Evolutionary conservation across 805 yeast species (phyloP), one percentile per base, ranked within the genome.

Genomic region (Yarrowia sp.): DNA sequence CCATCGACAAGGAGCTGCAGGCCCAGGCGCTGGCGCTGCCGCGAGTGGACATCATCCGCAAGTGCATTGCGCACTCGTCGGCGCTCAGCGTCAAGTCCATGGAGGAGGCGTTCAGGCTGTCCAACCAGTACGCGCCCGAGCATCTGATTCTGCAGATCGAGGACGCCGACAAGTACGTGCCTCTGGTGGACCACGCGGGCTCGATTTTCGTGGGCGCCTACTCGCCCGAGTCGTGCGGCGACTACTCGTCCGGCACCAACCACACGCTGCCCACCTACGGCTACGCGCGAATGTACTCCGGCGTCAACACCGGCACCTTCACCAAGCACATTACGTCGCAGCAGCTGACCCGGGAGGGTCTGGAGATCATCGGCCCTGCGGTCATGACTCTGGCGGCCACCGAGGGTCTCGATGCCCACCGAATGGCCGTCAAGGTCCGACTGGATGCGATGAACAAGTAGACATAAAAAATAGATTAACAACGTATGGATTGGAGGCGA

Each of bases 181-280:
- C 85, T 38, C 79, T 84, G 71, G 93, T 95, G 42, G 89, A 90
- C 71, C 88, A 95, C 76, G 99, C 99, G 7, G 99, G 99, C 46
- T 89, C 96, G 39, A 95, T 95, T 30, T 95, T 95, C 75, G 98
- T 95, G 68, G 99, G 99, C 53, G 89, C 94, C 4, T 90, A 90
- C 78, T 90, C 97, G 1, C 99, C 99, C 63, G 99, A 95, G 78
- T 90, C 97, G 2, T 93, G 98, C 78, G 99, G 99, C 75, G 99
- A 95, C 80, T 95, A 95, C 81, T 93, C 98, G 0, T 86, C 93
- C 70, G 99, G 99, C 77, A 95, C 99, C 6, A 95, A 95, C 83
- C 99, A 95, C 81, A 95, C 99, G 0, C 84, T 95, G 74, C 99
- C 99, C 69, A 95, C 99, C 0, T 95, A 95, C 76, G 99, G 99